Evolutionary conservation across 345 rosid species (phyloP), one percentile per base, ranked within the genome.

Genomic region (Raphanus raphanistrum): DNA sequence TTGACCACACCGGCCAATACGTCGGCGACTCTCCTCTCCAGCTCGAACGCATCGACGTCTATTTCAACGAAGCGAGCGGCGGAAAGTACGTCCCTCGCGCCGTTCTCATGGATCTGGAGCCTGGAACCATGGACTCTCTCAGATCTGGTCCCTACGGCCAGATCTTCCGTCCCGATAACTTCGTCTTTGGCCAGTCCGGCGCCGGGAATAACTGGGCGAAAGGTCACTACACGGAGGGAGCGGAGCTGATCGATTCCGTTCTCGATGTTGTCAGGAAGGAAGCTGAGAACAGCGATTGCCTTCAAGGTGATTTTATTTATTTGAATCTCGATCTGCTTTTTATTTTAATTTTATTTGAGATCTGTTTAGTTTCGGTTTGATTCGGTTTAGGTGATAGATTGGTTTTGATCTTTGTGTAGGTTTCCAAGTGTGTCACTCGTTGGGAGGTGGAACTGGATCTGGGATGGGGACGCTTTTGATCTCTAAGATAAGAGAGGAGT

Each of bases 371-470:
- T 21, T 54, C 50, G 8, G 3, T 16, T 55, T 10, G 54, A n/a
- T 25, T 68, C 3, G 31, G 41, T 31, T 6, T n/a, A 28, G 63
- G 4, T 32, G 5, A 10, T 43, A n/a, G 3, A 21, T 63, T 13
- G 1, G 32, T 61, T 43, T 76, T 63, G 8, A 11, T n/a, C 60
- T 2, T 54, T 58, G 31, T 4, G 13, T 71, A 81, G 84, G 84
- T 73, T 81, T 81, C 68, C 84, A 81, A 77, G 84, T 81, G 4
- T 81, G 84, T 33, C 84, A 81, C 64, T 81, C 84, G 4, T 70
- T 81, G 78, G 84, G 84, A 5, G 84, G 84, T 68, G 84, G 84
- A 57, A 81, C 84, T 74, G 82, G 82, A 59, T 81, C 84, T 81
- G 84, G 82, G 9, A 81, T 81, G 84, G 84, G 84, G 69, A 81